Conservation (phyloP, 163 green algal genomes). For the Coccomyxa subellipsoidea region DNA sequence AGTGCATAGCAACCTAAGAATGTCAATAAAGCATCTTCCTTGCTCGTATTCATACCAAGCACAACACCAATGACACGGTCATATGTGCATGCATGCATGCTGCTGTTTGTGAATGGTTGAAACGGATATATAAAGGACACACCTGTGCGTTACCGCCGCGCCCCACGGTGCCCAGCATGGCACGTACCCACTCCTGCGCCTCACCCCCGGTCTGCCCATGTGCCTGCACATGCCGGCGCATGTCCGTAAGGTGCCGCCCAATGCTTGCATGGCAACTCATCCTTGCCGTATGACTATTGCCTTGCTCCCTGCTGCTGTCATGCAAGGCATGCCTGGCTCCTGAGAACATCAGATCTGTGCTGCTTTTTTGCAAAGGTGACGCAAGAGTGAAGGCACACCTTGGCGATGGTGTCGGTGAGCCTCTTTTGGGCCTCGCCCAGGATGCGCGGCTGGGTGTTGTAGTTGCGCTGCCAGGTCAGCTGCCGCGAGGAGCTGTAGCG, state of each 20-base stretch:
- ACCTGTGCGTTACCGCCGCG: conserved; percentile 76
- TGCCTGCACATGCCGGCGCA: conserved; percentile 15
- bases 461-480: conserved; percentile 97
- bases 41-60: no score
- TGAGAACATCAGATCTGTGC: no score
- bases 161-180: conserved; percentile 81
- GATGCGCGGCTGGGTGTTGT: conserved; percentile 97
- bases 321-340: no score
- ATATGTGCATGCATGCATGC: no score
- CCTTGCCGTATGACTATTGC: no score
- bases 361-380: no score
- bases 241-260: background rate
- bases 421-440: conserved; percentile 83
- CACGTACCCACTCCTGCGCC: conserved; percentile 85
- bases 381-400: conserved; percentile 19
- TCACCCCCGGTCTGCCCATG: conserved; percentile 49
- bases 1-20: no score
- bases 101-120: background rate
- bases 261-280: background rate
- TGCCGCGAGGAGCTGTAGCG: conserved; percentile 82
- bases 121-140: background rate
- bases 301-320: no score
- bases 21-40: no score
- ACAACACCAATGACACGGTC: no score
- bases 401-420: conserved; percentile 75